Evolutionary conservation across 192 early-diverging fungal species (phyloP).

Genomic region (Backusella luteola): DNA sequence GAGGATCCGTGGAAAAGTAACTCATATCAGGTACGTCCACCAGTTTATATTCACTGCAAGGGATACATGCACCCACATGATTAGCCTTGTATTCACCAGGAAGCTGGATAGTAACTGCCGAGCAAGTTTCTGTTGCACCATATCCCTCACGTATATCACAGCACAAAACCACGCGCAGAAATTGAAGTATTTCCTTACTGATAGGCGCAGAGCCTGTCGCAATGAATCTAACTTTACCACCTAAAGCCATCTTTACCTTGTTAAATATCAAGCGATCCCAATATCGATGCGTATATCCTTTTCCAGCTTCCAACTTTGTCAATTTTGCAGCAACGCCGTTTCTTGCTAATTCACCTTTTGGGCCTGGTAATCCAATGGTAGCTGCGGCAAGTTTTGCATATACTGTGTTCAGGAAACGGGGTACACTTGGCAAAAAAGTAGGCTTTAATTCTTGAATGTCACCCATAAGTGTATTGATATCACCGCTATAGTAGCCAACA

Average conservation of each 20-base stretch:
- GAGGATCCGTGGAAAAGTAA: conserved; percentile 72
- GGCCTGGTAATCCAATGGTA: conserved; percentile 61
- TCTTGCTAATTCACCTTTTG: conserved; percentile 48
- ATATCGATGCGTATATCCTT: conserved; percentile 62
- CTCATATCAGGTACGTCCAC: conserved; percentile 86
- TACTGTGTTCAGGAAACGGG: conserved; percentile 87
- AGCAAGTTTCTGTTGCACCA: conserved; percentile 48
- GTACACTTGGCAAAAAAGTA: conserved; percentile 83
- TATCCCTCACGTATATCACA: conserved; percentile 62
- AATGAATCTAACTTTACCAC: conserved; percentile 66
- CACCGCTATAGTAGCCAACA: conserved; percentile 71
- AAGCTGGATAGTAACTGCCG: conserved; percentile 29
- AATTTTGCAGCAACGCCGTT: conserved; percentile 56
- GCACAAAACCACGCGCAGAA: conserved; percentile 65
- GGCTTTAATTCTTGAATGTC: conserved; percentile 80
- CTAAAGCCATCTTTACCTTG: conserved; percentile 75
- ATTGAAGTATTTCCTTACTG: conserved; percentile 61
- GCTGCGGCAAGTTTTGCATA: conserved; percentile 57
- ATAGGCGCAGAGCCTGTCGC: conserved; percentile 71
- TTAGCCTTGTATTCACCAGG: conserved; percentile 56
- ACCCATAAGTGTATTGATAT: conserved; percentile 71
- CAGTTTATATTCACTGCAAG: conserved; percentile 73
- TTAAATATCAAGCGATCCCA: conserved; percentile 89
- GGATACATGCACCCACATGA: conserved; percentile 66
- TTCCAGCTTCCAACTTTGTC: conserved; percentile 53